A percentile compares a stretch with the other conserved stretches of the same genome.
phyloP scores from a whole-genome alignment of 2,329 filamentous ascomycete species.

The Talaromyces piceae region DNA sequence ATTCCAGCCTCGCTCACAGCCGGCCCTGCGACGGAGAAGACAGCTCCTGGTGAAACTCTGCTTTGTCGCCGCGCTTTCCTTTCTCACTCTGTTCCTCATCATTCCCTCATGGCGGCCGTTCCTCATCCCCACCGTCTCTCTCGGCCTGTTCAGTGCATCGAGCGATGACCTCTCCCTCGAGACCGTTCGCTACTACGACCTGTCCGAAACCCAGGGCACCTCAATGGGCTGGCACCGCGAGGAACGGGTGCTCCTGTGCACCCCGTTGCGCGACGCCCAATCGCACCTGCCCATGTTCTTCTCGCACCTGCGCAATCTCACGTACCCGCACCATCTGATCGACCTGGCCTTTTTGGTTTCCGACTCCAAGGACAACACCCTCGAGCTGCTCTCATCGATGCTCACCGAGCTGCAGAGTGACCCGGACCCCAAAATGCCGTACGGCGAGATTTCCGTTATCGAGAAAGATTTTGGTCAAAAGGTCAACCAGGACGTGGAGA shows the following conservation, averaged over 20 bases:
- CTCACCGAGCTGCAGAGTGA: slow-evolving; percentile 74
- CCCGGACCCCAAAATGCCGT: slow-evolving; percentile 70
- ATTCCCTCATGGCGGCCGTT: slow-evolving; percentile 65
- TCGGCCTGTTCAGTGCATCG: slow-evolving; percentile 61
- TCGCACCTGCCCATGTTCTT: slow-evolving; percentile 97
- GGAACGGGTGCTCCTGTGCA: slow-evolving; percentile 90
- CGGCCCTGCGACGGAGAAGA: slow-evolving; percentile 64
- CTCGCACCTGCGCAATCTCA: slow-evolving; percentile 91
- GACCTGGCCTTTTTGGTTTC: slow-evolving; percentile 95
- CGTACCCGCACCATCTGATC: slow-evolving; percentile 93
- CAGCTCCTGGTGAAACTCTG: slow-evolving; percentile 64
- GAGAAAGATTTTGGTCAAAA: slow-evolving; percentile 99
- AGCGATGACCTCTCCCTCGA: slow-evolving; percentile 70
- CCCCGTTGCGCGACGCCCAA: slow-evolving; percentile 86
- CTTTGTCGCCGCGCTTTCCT: slow-evolving; percentile 46
- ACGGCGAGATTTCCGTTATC: slow-evolving; percentile 94
- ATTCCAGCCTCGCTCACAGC: slow-evolving; percentile 77
- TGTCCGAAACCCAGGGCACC: slow-evolving; percentile 84
- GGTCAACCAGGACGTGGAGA: slow-evolving; percentile 96
- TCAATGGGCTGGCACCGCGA: slow-evolving; percentile 92
- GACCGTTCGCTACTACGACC: slow-evolving; percentile 94
- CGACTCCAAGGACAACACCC: slow-evolving; percentile 88
- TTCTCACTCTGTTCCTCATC: slow-evolving; percentile 60
- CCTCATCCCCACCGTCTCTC: slow-evolving; percentile 55
- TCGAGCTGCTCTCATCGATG: slow-evolving; percentile 65